These are phyloP conservation scores for Phialemoniopsis sp. DNA, from an alignment of 2,329 filamentous ascomycete genomes.

Conservation along the genomic window DNA sequence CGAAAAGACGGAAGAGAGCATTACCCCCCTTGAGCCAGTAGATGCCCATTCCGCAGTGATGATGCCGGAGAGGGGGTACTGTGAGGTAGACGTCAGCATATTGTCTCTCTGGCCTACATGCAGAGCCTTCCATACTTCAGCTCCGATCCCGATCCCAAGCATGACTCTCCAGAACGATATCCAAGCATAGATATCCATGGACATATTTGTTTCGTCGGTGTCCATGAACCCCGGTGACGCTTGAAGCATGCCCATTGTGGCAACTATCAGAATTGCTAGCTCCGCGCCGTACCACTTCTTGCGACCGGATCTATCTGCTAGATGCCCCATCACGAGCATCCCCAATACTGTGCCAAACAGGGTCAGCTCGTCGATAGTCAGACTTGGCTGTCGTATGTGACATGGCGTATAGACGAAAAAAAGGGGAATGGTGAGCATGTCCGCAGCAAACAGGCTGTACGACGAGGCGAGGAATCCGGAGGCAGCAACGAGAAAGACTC, in stretches of 20 bases:
- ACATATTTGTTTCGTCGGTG: slow-evolving; percentile 2
- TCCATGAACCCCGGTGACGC: slow-evolving; percentile 11
- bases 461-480: slow-evolving; percentile 22
- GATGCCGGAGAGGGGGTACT: slow-evolving; percentile 22
- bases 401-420: slow-evolving; percentile 16
- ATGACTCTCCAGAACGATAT: slow-evolving; percentile 15
- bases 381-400: slow-evolving; percentile 5
- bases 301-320: slow-evolving; percentile 17
- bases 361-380: slow-evolving; percentile 16
- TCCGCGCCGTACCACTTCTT: slow-evolving; percentile 18
- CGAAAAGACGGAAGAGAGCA: slow-evolving; percentile 19
- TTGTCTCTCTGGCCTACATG: too few relatives aligned
- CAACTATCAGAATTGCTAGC: slow-evolving; percentile 15
- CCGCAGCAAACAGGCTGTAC: slow-evolving; percentile 21
- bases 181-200: slow-evolving; percentile 18
- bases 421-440: slow-evolving; percentile 18
- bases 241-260: slow-evolving; percentile 13
- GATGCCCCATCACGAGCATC: slow-evolving; percentile 16
- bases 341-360: slow-evolving; percentile 14
- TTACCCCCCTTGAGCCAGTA: slow-evolving; percentile 16
- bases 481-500: slow-evolving; percentile 17
- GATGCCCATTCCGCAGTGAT: slow-evolving; percentile 21
- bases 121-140: slow-evolving; percentile 13
- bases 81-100: not conserved
- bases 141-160: slow-evolving; percentile 20